phyloP scores from a whole-genome alignment of 352 stramenopile species.

The Pythium aquatile region DNA sequence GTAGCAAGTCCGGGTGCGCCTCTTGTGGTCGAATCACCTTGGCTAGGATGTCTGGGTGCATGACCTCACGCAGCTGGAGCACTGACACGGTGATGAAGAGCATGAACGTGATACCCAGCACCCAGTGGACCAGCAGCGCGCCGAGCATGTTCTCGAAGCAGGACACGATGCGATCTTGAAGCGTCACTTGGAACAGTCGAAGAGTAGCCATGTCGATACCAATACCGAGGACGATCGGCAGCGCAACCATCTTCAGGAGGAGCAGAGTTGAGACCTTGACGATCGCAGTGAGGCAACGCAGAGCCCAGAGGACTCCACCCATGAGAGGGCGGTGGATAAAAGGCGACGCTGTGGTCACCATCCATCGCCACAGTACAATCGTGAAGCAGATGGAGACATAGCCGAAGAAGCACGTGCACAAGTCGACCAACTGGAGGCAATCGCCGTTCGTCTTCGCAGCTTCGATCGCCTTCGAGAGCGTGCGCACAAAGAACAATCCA shows the following conservation, averaged over 20 bases:
- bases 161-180: constrained; percentile 76
- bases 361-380: constrained; percentile 82
- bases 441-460: constrained; percentile 64
- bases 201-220: constrained; percentile 94
- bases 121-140: constrained; percentile 95
- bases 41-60: constrained; percentile 91
- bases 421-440: constrained; percentile 81
- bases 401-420: constrained; percentile 76
- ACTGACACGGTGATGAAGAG: constrained; percentile 96
- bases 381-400: constrained; percentile 85
- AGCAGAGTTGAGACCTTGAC: constrained; percentile 95
- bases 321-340: constrained; percentile 84
- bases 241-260: constrained; percentile 97
- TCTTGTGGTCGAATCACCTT: constrained; percentile 93
- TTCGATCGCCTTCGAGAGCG: constrained; percentile 52
- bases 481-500: constrained; percentile 49
- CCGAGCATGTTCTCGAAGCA: constrained; percentile 89
- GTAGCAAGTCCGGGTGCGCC: constrained; percentile 95
- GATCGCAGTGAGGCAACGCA: constrained; percentile 80
- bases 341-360: constrained; percentile 79
- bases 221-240: constrained; percentile 93
- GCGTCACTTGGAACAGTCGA: constrained; percentile 81
- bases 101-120: constrained; percentile 98
- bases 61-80: constrained; percentile 93
- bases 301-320: constrained; percentile 72